These are phyloP conservation scores for Metarhizium brunneum DNA, from an alignment of 2,329 filamentous ascomycete species.

Conservation along the genomic window DNA sequence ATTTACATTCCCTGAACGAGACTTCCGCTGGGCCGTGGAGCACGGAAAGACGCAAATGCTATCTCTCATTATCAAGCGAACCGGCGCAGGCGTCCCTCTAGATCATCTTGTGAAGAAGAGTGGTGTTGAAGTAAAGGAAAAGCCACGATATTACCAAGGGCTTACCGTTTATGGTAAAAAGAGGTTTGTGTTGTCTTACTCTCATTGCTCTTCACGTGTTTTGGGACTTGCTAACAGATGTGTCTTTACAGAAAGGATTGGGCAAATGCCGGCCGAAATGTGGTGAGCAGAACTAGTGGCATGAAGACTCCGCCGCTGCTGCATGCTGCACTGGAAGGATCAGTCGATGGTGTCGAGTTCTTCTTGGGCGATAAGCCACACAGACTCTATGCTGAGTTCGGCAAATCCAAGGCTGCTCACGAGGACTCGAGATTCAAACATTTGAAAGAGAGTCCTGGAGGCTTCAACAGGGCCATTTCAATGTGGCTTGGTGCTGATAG, in stretches of 20 bases:
- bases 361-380: slow-evolving; percentile 64
- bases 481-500: slow-evolving; percentile 53
- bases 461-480: slow-evolving; percentile 52
- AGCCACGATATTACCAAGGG: slow-evolving; percentile 67
- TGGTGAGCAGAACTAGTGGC: slow-evolving; percentile 29
- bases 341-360: slow-evolving; percentile 64
- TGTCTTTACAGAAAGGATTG: slow-evolving; percentile 48
- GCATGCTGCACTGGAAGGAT: slow-evolving; percentile 45
- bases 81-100: slow-evolving; percentile 61
- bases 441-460: slow-evolving; percentile 48
- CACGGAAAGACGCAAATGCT: slow-evolving; percentile 47
- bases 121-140: slow-evolving; percentile 52
- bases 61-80: slow-evolving; percentile 53
- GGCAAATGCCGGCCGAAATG: slow-evolving; percentile 52
- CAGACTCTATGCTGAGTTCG: slow-evolving; percentile 60
- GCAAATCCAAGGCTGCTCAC: slow-evolving; percentile 45
- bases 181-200: slow-evolving; percentile 21
- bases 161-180: slow-evolving; percentile 69
- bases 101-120: slow-evolving; percentile 56
- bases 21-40: slow-evolving; percentile 35
- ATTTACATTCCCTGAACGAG: slow-evolving; percentile 28
- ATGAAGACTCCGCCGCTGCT: slow-evolving; percentile 49
- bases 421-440: slow-evolving; percentile 54
- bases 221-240: neutral
- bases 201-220: neutral